These are phyloP conservation scores for Deinandra increscens DNA, from an alignment of 129 eudicot species.

Conservation along the genomic window DNA sequence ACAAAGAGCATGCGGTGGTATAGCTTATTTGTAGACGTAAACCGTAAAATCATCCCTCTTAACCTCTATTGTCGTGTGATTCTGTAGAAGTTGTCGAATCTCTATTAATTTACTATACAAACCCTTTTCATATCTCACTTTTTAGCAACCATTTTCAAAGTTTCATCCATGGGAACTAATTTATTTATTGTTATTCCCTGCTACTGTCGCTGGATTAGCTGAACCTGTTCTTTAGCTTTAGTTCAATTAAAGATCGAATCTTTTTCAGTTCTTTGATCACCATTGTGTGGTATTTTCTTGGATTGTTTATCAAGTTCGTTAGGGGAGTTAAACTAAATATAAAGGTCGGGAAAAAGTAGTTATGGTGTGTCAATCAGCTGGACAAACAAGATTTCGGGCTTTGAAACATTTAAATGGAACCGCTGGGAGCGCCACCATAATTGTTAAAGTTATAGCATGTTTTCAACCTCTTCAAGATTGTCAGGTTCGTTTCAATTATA, in stretches of 20 bases:
- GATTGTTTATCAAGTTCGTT: conserved; percentile 11
- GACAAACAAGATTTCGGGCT: conserved; percentile 92
- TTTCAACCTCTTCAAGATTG: conserved; percentile 96
- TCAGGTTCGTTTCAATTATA: conserved; percentile 55
- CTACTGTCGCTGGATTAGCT: conserved; percentile 87
- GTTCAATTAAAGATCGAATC: neutral
- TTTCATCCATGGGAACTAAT: conserved; percentile 67
- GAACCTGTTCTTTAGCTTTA: conserved; percentile 29
- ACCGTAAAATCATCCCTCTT: conserved; percentile 69
- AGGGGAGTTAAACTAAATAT: conserved; percentile 33
- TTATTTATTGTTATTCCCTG: conserved; percentile 78
- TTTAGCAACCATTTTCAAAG: neutral
- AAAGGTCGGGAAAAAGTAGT: conserved; percentile 66
- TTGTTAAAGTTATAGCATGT: conserved; percentile 96
- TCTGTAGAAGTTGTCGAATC: conserved; percentile 47
- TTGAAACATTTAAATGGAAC: conserved; percentile 89
- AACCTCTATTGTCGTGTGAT: conserved; percentile 87
- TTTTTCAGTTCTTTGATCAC: neutral
- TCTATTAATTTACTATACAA: neutral
- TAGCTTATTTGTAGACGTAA: conserved; percentile 71
- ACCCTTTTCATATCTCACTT: conserved; percentile 1
- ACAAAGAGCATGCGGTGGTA: conserved; percentile 76
- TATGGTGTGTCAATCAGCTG: conserved; percentile 99
- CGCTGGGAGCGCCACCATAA: conserved; percentile 84
- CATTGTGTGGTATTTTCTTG: conserved; percentile 11